Conservation (phyloP, 495 filamentous ascomycete species). For the Sporormia fimetaria region DNA sequence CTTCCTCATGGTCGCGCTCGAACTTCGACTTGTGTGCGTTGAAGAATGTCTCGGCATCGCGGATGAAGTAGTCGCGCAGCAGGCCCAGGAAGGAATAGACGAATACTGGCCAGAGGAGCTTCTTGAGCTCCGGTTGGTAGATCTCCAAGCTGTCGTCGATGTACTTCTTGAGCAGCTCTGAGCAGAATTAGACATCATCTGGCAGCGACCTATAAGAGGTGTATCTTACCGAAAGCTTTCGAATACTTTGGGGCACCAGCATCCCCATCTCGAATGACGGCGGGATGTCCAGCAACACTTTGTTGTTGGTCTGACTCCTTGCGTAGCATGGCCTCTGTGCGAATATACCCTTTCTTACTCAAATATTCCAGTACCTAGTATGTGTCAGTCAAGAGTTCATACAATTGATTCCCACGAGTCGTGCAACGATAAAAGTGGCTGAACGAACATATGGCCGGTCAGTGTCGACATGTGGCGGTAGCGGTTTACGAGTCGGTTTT, state of each 20-base stretch:
- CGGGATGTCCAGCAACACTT: slow-evolving; percentile 62
- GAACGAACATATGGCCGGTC: too few species aligned
- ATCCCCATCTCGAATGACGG: slow-evolving; percentile 51
- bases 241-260: slow-evolving; percentile 62
- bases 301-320: slow-evolving; percentile 67
- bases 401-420: slow-evolving; percentile 3
- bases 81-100: slow-evolving; percentile 84
- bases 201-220: neutral
- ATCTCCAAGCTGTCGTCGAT: slow-evolving; percentile 82
- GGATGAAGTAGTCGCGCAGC: slow-evolving; percentile 56
- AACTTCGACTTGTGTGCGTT: slow-evolving; percentile 55
- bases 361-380: slow-evolving; percentile 87
- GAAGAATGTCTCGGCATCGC: slow-evolving; percentile 62
- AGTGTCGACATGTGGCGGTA: too few species aligned
- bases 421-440: neutral
- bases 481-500: too few species aligned
- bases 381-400: neutral
- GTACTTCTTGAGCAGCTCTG: slow-evolving; percentile 62
- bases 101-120: slow-evolving; percentile 84
- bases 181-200: slow-evolving; percentile 11
- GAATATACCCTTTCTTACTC: slow-evolving; percentile 86
- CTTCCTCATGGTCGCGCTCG: slow-evolving; percentile 60
- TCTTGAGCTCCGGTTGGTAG: slow-evolving; percentile 88
- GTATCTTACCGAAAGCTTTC: slow-evolving; percentile 51
- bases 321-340: slow-evolving; percentile 85